Evolutionary conservation across 441 rosid species (phyloP).

Genomic region (Syzygium malaccense): DNA sequence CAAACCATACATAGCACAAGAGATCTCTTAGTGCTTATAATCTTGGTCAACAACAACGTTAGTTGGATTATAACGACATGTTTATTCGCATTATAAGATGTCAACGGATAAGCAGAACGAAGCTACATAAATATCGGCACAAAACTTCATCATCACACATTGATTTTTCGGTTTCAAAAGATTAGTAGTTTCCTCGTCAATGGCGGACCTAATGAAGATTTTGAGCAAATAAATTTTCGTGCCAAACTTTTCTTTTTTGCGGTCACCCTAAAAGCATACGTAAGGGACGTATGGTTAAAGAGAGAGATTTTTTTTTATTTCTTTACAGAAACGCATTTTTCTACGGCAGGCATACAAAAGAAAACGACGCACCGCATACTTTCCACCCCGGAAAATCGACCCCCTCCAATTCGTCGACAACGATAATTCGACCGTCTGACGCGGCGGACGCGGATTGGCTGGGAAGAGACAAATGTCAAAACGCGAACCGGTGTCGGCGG

Average conservation of each 20-base stretch:
- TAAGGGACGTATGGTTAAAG: too few relatives aligned
- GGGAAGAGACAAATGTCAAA: neutral
- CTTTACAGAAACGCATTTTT: too few relatives aligned
- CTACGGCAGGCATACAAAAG: too few relatives aligned
- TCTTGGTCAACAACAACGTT: neutral
- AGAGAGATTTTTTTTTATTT: too few relatives aligned
- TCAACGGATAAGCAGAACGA: neutral
- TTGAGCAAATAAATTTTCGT: too few relatives aligned
- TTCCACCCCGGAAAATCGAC: neutral
- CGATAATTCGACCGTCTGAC: rapidly evolving
- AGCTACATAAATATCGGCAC: neutral
- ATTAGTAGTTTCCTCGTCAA: too few relatives aligned
- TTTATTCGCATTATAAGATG: neutral
- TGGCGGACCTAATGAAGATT: too few relatives aligned
- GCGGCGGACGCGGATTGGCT: neutral
- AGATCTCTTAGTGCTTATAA: neutral
- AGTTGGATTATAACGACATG: neutral
- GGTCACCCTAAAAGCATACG: too few relatives aligned
- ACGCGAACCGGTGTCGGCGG: neutral
- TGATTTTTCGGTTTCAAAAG: neutral
- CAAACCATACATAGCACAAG: neutral
- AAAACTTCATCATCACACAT: neutral
- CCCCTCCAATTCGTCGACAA: neutral
- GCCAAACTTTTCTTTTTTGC: too few relatives aligned
- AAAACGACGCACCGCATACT: too few relatives aligned